Base-by-base conservation (phyloP, 495 filamentous ascomycete species). In the Tuber borchii region DNA sequence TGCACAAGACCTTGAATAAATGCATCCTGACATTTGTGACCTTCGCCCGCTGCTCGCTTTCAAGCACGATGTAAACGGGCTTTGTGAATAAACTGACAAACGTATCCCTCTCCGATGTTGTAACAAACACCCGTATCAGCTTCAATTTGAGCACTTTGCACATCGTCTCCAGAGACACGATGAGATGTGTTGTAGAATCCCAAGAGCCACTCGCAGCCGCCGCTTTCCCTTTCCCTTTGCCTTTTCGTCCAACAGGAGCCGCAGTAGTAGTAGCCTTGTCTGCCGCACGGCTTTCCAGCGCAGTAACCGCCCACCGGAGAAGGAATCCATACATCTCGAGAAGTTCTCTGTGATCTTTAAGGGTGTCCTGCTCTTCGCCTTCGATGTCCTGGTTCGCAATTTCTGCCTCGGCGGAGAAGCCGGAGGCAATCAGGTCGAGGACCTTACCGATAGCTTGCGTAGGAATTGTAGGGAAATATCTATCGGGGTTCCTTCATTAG, bases 271-370 rank as follows among this genome's bases (percentile, higher is more conserved):
- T 90, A 5, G 90, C 83, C 82, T 97, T 97, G 84, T 97, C 95
- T 48, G 93, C 92, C 17, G 94, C 92, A 84, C 97, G 96, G 40
- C 93, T 91, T 83, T 99, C 95, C 74, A 97, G 92, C 22, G 92
- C 93, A 9, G 94, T 91, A 72, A 98, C 90, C 4, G 92, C 91
- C 95, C 95, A 99, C 84, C 97, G 95, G 70, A 97, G 86, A 0
- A 99, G 87, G 80, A 97, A 99, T 31, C 91, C 95, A 83, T 96
- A 97, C 81, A 97, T 93, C 81, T 99, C 95, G 76, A 99, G 88
- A 14, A 97, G 87, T 76, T 92, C 89, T 83, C 97, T 97, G 86
- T 98, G 94, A 79, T 93, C 91, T 71, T 90, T 88, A 71, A 95
- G 86, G 22, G 90, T 87, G 80, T 97, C 95, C 82, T 95, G 93